phyloP scores from a whole-genome alignment of 345 rosid species.

The Crucihimalaya himalaica region DNA sequence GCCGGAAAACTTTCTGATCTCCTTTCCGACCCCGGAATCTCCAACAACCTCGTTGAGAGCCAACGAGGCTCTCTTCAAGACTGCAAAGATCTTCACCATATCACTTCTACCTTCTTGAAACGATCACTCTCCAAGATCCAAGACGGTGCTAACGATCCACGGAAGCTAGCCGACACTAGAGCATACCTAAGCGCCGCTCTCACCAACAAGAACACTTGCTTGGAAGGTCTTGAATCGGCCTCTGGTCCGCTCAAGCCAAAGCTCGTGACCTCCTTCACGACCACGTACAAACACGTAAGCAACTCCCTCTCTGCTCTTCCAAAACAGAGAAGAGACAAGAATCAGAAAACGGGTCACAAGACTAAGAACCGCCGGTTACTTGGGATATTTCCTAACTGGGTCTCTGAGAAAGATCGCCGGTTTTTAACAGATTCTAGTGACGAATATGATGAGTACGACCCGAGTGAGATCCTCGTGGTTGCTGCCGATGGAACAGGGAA shows the following conservation, averaged over 20 bases:
- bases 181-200: slow-evolving; percentile 76
- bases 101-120: slow-evolving; percentile 53
- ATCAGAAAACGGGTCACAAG: slow-evolving; percentile 10
- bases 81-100: slow-evolving; percentile 78
- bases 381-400: slow-evolving; percentile 62
- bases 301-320: slow-evolving; percentile 74
- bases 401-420: slow-evolving; percentile 49
- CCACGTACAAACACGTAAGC: slow-evolving; percentile 71
- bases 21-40: slow-evolving; percentile 40
- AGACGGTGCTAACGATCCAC: slow-evolving; percentile 31
- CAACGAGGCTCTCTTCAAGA: slow-evolving; percentile 82
- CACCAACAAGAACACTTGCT: slow-evolving; percentile 86
- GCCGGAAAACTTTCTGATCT: slow-evolving; percentile 58
- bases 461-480: slow-evolving; percentile 57
- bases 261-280: slow-evolving; percentile 47
- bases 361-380: slow-evolving; percentile 50
- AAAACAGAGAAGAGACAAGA: slow-evolving; percentile 18
- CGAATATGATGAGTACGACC: slow-evolving; percentile 52
- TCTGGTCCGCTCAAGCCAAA: slow-evolving; percentile 64
- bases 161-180: slow-evolving; percentile 56
- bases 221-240: slow-evolving; percentile 76
- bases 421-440: slow-evolving; percentile 47
- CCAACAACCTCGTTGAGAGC: slow-evolving; percentile 50
- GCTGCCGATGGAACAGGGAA: slow-evolving; percentile 81
- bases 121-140: slow-evolving; percentile 52